Base-by-base conservation (phyloP, 176 grass and related monocot species). In the Avena insularis region DNA sequence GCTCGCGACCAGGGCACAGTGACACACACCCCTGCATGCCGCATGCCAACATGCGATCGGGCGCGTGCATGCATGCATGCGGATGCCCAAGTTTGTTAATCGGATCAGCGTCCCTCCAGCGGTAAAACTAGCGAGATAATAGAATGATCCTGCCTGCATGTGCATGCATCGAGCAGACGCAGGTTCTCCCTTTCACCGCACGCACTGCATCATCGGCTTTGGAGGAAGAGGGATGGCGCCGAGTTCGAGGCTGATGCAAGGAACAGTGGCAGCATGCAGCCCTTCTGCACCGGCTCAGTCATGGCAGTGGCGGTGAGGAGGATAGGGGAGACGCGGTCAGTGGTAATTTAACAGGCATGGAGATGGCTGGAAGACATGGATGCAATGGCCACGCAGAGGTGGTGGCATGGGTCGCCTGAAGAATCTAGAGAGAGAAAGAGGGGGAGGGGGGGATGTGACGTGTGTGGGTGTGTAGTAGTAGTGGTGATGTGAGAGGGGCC, bases 231-330 rank as follows among this genome's bases (percentile, higher is more conserved):
- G 75, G 38, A 57, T 36, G 71, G 74, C 85, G 25, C 59, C 68
- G 62, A 91, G 85, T 91, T 88, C 75, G 90, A 91, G 86, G 90
- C 86, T 88, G 90, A 91, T 82, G 90, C 86, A 81, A 88, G 77
- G 78, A 82, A 82, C 82, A 88, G 90, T 88, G 16, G 27, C 57
- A 56, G 45, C 67, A 43, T 11, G 84, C 83, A 21, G 81, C 27
- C 27, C 74, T 77, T 16, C 21, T 1, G 50, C 25, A 5, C 0
- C 36, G 21, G 17, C 36, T 40, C 72, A 43, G 68, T 45, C 1
- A 8, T 6, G 7, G 63, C 85, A 63, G 86, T 29, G 38, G 69
- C 5, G 21, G 35, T 33, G 73, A 51, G 19, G 71, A 49, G 14
- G 71, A 75, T 25, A 49, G 47, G 47, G 45, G 40, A 43, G 17